These are phyloP conservation scores for Oxytropis ochrocephala DNA, from an alignment of 306 rosid genomes.

Conservation along the genomic window DNA sequence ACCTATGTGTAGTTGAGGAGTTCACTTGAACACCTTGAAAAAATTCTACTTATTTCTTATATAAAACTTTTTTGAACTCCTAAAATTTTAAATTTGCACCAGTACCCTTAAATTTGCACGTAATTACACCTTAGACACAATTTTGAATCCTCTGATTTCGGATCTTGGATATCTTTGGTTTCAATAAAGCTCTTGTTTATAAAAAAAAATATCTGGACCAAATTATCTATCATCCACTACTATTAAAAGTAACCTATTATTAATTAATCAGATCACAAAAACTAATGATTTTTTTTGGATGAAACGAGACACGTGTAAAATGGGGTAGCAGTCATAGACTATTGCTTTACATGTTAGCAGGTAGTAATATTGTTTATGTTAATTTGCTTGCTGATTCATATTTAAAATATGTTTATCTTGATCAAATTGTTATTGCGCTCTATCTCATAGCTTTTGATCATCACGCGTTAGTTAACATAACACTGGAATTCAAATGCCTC, in stretches of 20 bases:
- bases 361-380: not conserved
- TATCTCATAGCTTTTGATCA: slow-evolving; percentile 55
- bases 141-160: too few relatives aligned
- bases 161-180: too few relatives aligned
- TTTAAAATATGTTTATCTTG: not conserved
- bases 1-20: too few relatives aligned
- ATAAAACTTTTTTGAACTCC: too few relatives aligned
- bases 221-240: slow-evolving; percentile 9
- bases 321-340: not conserved
- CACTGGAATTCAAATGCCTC: slow-evolving; percentile 28
- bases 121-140: too few relatives aligned
- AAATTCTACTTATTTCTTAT: too few relatives aligned
- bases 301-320: slow-evolving; percentile 25
- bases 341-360: not conserved
- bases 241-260: not conserved
- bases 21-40: too few relatives aligned
- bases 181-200: too few relatives aligned
- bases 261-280: not conserved
- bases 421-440: slow-evolving; percentile 52
- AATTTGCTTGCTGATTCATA: slow-evolving; percentile 14
- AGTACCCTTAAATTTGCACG: too few relatives aligned
- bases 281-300: not conserved
- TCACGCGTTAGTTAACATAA: slow-evolving; percentile 72
- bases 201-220: too few relatives aligned
- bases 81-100: too few relatives aligned